Evolutionary conservation across 805 yeast species (phyloP).

Genomic region (Metschnikowia reukaufii): DNA sequence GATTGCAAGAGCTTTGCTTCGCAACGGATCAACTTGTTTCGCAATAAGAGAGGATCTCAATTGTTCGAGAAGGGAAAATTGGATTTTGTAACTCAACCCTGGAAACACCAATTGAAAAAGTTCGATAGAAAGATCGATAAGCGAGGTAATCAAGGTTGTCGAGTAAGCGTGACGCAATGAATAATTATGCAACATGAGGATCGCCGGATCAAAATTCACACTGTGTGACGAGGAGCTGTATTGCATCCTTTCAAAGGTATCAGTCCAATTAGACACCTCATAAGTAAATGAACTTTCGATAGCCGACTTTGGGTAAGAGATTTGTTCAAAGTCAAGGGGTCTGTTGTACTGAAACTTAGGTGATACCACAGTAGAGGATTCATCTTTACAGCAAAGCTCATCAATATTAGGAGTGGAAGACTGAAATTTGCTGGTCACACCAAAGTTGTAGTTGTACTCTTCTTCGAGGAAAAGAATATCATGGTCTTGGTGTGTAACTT

Average conservation of each 20-base stretch:
- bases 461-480: conserved; percentile 41
- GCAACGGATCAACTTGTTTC: conserved; percentile 30
- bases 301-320: neutral
- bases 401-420: conserved; percentile 1
- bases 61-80: conserved; percentile 83
- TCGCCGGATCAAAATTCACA: conserved; percentile 36
- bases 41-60: conserved; percentile 54
- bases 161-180: conserved; percentile 27
- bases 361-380: neutral
- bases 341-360: neutral
- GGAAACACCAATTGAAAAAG: conserved; percentile 73
- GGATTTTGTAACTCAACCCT: conserved; percentile 70
- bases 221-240: conserved; percentile 26
- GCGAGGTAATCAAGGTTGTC: conserved; percentile 31
- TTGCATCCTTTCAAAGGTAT: conserved; percentile 27
- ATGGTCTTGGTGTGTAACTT: conserved; percentile 26
- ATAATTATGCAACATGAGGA: conserved; percentile 27
- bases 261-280: conserved; percentile 28
- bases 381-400: conserved; percentile 1
- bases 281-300: neutral
- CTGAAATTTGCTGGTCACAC: conserved; percentile 51
- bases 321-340: neutral
- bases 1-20: conserved; percentile 50
- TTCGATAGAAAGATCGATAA: conserved; percentile 78
- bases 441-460: conserved; percentile 50